These are phyloP conservation scores for Trichoderma brevicompactum DNA, from an alignment of 2,329 filamentous ascomycete genomes.

Conservation along the genomic window DNA sequence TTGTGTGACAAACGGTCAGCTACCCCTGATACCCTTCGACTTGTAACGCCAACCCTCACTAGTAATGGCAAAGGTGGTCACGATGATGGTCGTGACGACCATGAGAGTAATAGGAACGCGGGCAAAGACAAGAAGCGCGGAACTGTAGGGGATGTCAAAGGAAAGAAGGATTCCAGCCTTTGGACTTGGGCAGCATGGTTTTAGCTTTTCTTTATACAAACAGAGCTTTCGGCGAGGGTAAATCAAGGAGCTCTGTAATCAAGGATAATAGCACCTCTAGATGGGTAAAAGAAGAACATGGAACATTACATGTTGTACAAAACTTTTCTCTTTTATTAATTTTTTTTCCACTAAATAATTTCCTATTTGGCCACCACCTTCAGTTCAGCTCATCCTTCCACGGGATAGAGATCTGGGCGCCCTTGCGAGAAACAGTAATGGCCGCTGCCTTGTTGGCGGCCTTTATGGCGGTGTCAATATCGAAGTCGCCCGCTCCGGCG, in stretches of 20 bases:
- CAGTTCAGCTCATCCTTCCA: slow-evolving; percentile 50
- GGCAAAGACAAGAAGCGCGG: slow-evolving; percentile 3
- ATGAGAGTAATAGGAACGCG: neutral
- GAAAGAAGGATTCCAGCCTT: slow-evolving; percentile 37
- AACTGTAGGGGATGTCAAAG: slow-evolving; percentile 26
- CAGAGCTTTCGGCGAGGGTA: too few species aligned
- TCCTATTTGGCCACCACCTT: slow-evolving; percentile 23
- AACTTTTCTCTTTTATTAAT: slow-evolving; percentile 30
- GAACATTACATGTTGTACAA: slow-evolving; percentile 27
- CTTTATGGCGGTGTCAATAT: slow-evolving; percentile 59
- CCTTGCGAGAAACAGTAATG: slow-evolving; percentile 48
- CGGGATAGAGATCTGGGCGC: slow-evolving; percentile 51
- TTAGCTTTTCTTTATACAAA: neutral
- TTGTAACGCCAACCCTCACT: neutral
- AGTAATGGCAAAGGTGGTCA: too few species aligned
- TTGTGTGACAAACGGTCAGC: slow-evolving; percentile 34
- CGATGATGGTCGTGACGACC: neutral
- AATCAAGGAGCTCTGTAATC: neutral
- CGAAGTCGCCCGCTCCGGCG: slow-evolving; percentile 46
- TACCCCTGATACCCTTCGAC: neutral
- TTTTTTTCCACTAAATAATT: slow-evolving; percentile 10
- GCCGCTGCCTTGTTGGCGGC: slow-evolving; percentile 57
- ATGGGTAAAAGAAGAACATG: neutral
- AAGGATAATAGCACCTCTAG: neutral
- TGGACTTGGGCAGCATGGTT: slow-evolving; percentile 35